Conservation (phyloP, 768 basidiomycete genomes). For the Russula abietina region DNA sequence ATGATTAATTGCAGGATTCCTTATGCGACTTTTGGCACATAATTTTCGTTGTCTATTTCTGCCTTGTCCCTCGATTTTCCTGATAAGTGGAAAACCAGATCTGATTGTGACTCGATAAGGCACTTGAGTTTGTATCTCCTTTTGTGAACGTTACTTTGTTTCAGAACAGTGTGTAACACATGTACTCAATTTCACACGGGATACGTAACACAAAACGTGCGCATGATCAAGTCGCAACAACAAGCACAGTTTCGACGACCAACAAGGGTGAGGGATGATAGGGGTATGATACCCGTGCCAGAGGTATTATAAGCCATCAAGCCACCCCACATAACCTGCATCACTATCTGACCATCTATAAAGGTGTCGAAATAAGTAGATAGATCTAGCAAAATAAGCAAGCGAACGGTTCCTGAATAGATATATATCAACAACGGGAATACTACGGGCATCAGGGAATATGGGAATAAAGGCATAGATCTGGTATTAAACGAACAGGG, state of each 20-base stretch:
- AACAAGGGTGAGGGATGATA: too few relatives aligned
- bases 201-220: background rate
- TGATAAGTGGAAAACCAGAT: background rate
- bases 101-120: too few relatives aligned
- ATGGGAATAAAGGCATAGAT: background rate
- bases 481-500: slow-evolving; percentile 6
- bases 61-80: background rate
- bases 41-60: background rate
- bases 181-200: background rate
- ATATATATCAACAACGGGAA: background rate
- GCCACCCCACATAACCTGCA: background rate
- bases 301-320: background rate
- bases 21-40: too few relatives aligned
- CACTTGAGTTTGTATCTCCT: background rate
- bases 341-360: background rate
- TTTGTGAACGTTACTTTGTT: too few relatives aligned
- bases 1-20: too few relatives aligned
- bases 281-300: background rate
- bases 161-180: background rate
- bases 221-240: background rate
- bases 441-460: background rate
- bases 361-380: slow-evolving; percentile 6
- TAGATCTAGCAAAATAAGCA: slow-evolving; percentile 18
- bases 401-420: background rate
- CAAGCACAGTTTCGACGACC: background rate